phyloP scores from a whole-genome alignment of 345 rosid species.

The Populus simonii region DNA sequence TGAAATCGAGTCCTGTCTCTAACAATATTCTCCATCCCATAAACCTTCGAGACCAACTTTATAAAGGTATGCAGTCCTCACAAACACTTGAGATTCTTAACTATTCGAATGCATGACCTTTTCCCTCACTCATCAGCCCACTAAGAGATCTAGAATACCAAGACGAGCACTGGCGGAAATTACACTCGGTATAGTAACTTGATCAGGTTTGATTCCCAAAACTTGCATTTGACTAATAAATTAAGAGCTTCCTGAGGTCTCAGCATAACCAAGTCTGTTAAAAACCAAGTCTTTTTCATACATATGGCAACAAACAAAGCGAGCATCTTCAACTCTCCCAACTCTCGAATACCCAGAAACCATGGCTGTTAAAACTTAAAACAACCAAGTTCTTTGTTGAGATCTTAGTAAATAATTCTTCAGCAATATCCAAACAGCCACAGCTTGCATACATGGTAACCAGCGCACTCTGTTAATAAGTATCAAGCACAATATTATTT shows the following conservation, averaged over 20 bases:
- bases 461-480: constrained; percentile 47
- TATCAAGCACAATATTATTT: constrained; percentile 35
- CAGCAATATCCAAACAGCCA: constrained; percentile 49
- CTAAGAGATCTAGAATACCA: constrained; percentile 12
- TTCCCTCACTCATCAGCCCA: constrained; percentile 24
- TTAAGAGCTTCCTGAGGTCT: constrained; percentile 11
- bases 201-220: constrained; percentile 12
- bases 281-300: constrained; percentile 7
- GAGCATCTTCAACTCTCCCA: constrained; percentile 49
- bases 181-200: constrained; percentile 10
- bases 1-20: constrained; percentile 44
- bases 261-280: constrained; percentile 14
- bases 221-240: constrained; percentile 9
- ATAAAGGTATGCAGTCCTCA: constrained; percentile 43
- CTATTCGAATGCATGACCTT: constrained; percentile 34
- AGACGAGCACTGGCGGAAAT: constrained; percentile 14
- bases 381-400: constrained; percentile 37
- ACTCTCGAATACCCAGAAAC: constrained; percentile 48
- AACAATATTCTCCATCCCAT: constrained; percentile 24
- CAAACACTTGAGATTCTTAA: constrained; percentile 46
- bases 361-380: constrained; percentile 48
- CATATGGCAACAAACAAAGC: constrained; percentile 20
- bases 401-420: constrained; percentile 27
- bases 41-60: constrained; percentile 35
- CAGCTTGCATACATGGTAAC: constrained; percentile 46